phyloP scores from a whole-genome alignment of 371 early-diverging fungal species.

The Rhizopus delemar region DNA sequence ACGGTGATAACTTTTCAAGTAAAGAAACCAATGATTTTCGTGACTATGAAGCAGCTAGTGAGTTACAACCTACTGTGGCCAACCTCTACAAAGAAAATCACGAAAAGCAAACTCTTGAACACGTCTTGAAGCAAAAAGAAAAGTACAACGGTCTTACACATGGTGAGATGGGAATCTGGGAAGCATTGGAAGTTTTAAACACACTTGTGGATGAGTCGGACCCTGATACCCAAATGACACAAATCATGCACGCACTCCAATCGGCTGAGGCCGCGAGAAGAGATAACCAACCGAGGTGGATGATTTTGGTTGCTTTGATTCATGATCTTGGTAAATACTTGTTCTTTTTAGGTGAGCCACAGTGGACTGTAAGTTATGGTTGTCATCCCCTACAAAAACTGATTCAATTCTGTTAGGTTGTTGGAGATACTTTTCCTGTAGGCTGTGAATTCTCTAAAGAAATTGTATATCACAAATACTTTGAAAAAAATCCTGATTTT shows the following conservation, averaged over 20 bases:
- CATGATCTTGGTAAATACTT: slow-evolving; percentile 64
- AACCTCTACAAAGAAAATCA: slow-evolving; percentile 46
- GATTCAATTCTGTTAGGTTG: slow-evolving; percentile 23
- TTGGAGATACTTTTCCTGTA: slow-evolving; percentile 57
- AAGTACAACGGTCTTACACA: slow-evolving; percentile 34
- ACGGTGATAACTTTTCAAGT: slow-evolving; percentile 25
- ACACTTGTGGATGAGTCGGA: slow-evolving; percentile 54
- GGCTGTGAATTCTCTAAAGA: slow-evolving; percentile 46
- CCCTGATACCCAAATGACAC: slow-evolving; percentile 49
- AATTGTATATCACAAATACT: slow-evolving; percentile 49
- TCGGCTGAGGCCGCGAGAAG: slow-evolving; percentile 58
- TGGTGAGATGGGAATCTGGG: slow-evolving; percentile 53
- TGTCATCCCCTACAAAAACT: background rate
- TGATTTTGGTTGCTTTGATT: slow-evolving; percentile 53
- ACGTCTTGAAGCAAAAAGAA: slow-evolving; percentile 37
- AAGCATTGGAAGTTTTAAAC: slow-evolving; percentile 53
- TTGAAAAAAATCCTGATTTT: slow-evolving; percentile 51
- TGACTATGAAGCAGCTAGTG: slow-evolving; percentile 29
- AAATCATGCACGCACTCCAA: slow-evolving; percentile 59
- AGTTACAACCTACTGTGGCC: slow-evolving; percentile 32
- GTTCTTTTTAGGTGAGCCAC: slow-evolving; percentile 50
- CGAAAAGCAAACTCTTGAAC: slow-evolving; percentile 41
- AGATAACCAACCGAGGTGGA: slow-evolving; percentile 57
- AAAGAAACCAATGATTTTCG: slow-evolving; percentile 25
- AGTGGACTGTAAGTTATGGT: slow-evolving; percentile 51